Base-by-base conservation (phyloP, 129 eudicot species). In the Tagetes patula region DNA sequence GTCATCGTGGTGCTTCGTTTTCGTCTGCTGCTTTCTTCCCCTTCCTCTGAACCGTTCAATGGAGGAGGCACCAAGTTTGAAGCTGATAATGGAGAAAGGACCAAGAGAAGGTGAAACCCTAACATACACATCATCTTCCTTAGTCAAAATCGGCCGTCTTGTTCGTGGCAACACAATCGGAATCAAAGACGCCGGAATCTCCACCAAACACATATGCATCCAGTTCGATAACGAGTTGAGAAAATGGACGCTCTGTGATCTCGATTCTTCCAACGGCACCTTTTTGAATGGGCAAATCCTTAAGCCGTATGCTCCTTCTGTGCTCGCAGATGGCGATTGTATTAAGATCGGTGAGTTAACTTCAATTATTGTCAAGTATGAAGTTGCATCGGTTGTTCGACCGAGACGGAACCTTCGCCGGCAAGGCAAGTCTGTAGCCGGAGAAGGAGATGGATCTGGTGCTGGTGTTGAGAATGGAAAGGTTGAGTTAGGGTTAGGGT, bases 251-350 rank as follows among this genome's bases (percentile, higher is more conserved):
- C 30, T 89, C 39, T 64, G 74, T 3, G 96, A 93, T 62, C 83
- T 93, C 14, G 92, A 70, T 2, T 93, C 98, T 0, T 87, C 96
- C 0, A 93, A 93, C 61, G 98, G 96, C 7, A 93, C 96, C 60
- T 0, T 84, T 7, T 36, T 89, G 71, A 89, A 87, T 75, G 81
- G 41, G 2, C 20, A 30, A 12, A 4, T 4, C 46, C 75, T 93
- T n/a, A 32, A 49, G 9, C 85, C 90, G 20, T 6, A 33, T 2
- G 47, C 11, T 12, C 77, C 85, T 3, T 64, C 79, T 12, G 9
- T 1, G 6, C 79, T 93, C 5, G 31, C 74, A 0, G 82, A 89
- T 37, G 87, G 90, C 14, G 98, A 93, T 65, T 67, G 68, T n/a
- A 67, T 93, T 54, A 89, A 87, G 45, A 80, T 93, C 47, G 96